These are phyloP conservation scores for Parafenestella ontariensis DNA, from an alignment of 2,329 filamentous ascomycete species.

Conservation along the genomic window DNA sequence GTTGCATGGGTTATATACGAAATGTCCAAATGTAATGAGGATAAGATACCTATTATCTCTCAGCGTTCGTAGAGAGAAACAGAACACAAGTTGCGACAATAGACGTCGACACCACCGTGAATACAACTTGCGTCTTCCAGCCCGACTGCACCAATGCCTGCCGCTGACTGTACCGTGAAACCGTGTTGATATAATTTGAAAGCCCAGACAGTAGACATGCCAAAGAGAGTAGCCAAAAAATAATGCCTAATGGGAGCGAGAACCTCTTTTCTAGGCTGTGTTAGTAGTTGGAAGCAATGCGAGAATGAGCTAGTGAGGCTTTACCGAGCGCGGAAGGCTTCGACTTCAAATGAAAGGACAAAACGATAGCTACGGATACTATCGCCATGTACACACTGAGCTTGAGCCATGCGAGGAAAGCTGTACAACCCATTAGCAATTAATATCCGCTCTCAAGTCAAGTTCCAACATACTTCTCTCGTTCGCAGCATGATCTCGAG, in stretches of 20 bases:
- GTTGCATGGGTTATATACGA: conserved; percentile 6
- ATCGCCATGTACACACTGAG: conserved; percentile 90
- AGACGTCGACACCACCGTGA: conserved; percentile 49
- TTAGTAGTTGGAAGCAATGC: conserved; percentile 2
- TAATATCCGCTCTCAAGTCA: neutral
- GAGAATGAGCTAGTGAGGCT: neutral
- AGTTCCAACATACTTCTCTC: conserved; percentile 65
- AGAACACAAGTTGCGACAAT: conserved; percentile 52
- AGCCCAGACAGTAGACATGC: conserved; percentile 79
- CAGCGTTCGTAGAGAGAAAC: conserved; percentile 50
- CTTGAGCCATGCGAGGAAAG: conserved; percentile 89
- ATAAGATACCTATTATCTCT: conserved; percentile 21
- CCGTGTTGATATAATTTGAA: conserved; percentile 83
- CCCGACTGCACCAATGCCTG: conserved; percentile 89
- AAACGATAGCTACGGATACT: conserved; percentile 85
- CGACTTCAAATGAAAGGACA: conserved; percentile 88
- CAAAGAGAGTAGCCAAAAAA: conserved; percentile 86
- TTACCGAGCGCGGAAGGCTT: conserved; percentile 58
- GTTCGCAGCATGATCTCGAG: conserved; percentile 79
- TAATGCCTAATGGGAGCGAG: conserved; percentile 80
- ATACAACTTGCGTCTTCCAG: conserved; percentile 86
- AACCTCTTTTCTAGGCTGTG: conserved; percentile 71
- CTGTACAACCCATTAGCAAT: conserved; percentile 33
- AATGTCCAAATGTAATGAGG: conserved; percentile 3
- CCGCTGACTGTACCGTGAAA: conserved; percentile 80